phyloP scores from a whole-genome alignment of 1,284 basidiomycete species.

The Stereum hirsutum region DNA sequence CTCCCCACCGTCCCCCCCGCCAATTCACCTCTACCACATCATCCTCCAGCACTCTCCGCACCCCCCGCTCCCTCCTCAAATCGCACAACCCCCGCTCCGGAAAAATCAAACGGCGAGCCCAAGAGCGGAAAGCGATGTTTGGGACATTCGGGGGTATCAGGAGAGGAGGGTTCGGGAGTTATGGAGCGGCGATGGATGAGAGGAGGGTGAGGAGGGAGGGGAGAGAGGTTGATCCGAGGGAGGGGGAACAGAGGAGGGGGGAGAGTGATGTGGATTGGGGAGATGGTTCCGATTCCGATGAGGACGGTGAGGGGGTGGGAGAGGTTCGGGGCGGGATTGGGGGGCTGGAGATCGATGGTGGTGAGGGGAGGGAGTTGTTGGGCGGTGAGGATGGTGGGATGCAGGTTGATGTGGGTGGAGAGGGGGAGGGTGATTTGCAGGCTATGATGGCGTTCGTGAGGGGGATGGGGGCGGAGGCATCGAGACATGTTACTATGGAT shows the following conservation, averaged over 20 bases:
- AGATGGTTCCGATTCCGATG: conserved; percentile 25
- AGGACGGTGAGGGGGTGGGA: conserved; percentile 18
- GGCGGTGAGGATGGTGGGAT: too few species aligned
- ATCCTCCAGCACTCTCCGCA: conserved; percentile 6
- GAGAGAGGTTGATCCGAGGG: conserved; percentile 26
- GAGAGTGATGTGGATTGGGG: conserved; percentile 75
- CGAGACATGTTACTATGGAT: conserved; percentile 49
- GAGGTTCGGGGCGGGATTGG: conserved; percentile 27
- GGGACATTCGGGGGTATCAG: too few species aligned
- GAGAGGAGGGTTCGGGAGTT: too few species aligned
- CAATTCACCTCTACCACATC: too few species aligned
- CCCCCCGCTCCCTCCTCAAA: conserved; percentile 17
- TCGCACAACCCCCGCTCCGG: conserved; percentile 16
- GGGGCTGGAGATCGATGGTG: conserved; percentile 55
- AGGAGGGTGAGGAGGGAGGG: conserved; percentile 30
- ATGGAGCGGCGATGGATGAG: conserved; percentile 52
- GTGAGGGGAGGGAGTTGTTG: too few species aligned
- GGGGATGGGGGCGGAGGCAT: conserved; percentile 40
- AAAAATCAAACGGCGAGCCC: conserved; percentile 18
- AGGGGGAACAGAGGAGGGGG: conserved; percentile 42
- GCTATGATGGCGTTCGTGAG: conserved; percentile 48
- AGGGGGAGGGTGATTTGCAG: conserved; percentile 31
- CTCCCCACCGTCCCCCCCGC: too few species aligned
- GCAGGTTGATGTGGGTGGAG: conserved; percentile 59
- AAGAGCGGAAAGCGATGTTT: conserved; percentile 21